A percentile compares a stretch with the other conserved stretches of the same genome.
phyloP scores from a whole-genome alignment of 257 asterid species.

The Gentiana dahurica region DNA sequence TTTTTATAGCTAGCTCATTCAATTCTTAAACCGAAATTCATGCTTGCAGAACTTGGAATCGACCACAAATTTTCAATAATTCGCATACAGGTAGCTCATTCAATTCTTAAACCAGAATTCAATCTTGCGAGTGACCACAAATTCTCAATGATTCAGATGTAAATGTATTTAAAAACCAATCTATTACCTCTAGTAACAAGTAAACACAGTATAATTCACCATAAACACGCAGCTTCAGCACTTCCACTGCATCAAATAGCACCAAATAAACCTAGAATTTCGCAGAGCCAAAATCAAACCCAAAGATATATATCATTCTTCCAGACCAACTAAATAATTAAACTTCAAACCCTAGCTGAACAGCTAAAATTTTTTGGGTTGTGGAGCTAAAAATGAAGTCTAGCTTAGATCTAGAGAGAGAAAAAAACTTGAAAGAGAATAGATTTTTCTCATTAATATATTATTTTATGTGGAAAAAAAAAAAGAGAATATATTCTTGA shows the following conservation, averaged over 20 bases:
- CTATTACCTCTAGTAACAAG: background rate
- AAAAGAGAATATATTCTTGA: background rate
- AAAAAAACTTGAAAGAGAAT: background rate
- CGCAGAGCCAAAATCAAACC: slow-evolving; percentile 5
- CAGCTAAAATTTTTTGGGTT: slow-evolving; percentile 2
- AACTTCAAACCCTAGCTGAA: slow-evolving; percentile 1
- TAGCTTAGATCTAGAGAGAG: slow-evolving; percentile 14
- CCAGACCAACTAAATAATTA: background rate
- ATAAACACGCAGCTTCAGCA: background rate
- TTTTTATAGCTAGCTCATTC: no score
- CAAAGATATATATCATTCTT: background rate
- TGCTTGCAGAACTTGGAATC: no score
- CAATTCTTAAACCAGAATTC: no score
- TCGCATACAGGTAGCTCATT: background rate
- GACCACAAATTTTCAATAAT: no score
- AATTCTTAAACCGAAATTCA: no score
- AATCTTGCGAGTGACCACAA: no score
- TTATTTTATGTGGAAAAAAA: background rate
- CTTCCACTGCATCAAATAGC: slow-evolving; percentile 10
- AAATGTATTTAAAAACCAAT: background rate
- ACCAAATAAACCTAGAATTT: slow-evolving; percentile 22
- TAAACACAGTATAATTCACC: background rate
- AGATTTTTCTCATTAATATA: background rate
- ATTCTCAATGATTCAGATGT: no score
- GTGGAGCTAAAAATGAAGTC: slow-evolving; percentile 3